Conservation (phyloP, 2,329 filamentous ascomycete species). For the Zasmidium citrigriseum region DNA sequence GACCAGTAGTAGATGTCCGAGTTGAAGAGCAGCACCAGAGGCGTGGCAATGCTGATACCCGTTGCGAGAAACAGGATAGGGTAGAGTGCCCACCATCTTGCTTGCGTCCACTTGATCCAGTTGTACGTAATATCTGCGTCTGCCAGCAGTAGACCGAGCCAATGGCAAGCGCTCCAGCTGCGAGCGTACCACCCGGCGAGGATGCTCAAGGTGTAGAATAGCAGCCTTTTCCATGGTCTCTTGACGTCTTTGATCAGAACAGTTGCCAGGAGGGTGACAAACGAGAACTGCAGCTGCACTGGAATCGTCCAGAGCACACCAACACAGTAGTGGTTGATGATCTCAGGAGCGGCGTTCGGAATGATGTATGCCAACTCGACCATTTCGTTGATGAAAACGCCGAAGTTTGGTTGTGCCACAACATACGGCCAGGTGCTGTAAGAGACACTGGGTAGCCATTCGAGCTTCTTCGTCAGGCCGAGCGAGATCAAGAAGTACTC, state of each 20-base stretch:
- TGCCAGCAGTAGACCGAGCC: conserved; percentile 47
- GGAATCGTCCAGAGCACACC: conserved; percentile 55
- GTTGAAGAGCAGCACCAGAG: conserved; percentile 41
- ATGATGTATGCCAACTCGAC: conserved; percentile 49
- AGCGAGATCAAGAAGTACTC: conserved; percentile 51
- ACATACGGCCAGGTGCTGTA: conserved; percentile 53
- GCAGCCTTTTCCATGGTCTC: conserved; percentile 49
- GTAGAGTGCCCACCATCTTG: conserved; percentile 39
- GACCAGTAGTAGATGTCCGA: conserved; percentile 39
- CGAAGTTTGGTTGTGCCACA: conserved; percentile 42
- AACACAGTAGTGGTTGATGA: conserved; percentile 52
- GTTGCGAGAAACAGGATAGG: conserved; percentile 39
- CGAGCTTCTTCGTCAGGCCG: conserved; percentile 45
- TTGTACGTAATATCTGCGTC: conserved; percentile 51
- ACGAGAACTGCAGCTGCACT: conserved; percentile 50
- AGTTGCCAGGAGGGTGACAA: conserved; percentile 45
- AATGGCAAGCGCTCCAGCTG: conserved; percentile 50
- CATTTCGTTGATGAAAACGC: conserved; percentile 45
- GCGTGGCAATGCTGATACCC: conserved; percentile 37
- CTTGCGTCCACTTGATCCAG: conserved; percentile 42
- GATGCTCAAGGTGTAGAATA: conserved; percentile 46
- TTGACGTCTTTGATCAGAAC: conserved; percentile 49
- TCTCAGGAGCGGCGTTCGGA: conserved; percentile 51
- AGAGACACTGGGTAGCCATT: conserved; percentile 48
- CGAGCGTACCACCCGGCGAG: conserved; percentile 49